Conservation (phyloP, 257 asterid genomes). For the Vinca minor region DNA sequence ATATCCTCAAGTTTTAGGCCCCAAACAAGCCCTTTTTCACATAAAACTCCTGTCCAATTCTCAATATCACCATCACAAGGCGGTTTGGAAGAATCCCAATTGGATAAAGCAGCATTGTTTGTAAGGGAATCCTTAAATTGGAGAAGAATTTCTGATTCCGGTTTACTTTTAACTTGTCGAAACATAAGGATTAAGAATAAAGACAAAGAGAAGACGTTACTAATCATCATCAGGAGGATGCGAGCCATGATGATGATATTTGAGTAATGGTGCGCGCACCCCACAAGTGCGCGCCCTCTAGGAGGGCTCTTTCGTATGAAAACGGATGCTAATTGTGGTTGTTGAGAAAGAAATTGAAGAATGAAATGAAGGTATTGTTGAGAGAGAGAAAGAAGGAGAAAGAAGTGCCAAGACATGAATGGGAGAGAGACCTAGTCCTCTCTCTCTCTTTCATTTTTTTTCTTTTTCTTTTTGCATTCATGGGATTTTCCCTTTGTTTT, state of each 20-base stretch:
- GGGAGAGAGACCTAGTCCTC: conserved; percentile 14
- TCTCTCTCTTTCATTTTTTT: too few species aligned
- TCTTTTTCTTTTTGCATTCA: conserved; percentile 9
- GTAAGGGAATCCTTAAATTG: conserved; percentile 33
- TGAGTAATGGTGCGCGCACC: conserved; percentile 40
- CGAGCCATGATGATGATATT: too few species aligned
- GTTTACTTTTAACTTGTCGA: conserved; percentile 4
- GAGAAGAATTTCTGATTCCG: conserved; percentile 39
- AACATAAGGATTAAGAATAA: conserved; percentile 2
- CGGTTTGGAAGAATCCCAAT: conserved; percentile 26
- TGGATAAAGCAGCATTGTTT: conserved; percentile 20
- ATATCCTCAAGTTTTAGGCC: conserved; percentile 56
- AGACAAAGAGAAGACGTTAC: not conserved
- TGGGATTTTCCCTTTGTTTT: not conserved
- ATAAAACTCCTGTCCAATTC: conserved; percentile 40
- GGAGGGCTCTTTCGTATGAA: conserved; percentile 19
- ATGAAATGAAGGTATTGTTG: conserved; percentile 17
- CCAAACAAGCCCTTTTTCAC: conserved; percentile 44
- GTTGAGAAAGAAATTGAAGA: conserved; percentile 22
- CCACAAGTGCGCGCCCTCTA: conserved; percentile 34
- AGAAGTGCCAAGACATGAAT: conserved; percentile 12
- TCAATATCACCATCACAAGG: conserved; percentile 29
- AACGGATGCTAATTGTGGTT: conserved; percentile 14
- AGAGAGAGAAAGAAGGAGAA: conserved; percentile 15
- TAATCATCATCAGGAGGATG: too few species aligned